Conservation (phyloP, 805 yeast genomes). For the Teunomyces funiuensis region DNA sequence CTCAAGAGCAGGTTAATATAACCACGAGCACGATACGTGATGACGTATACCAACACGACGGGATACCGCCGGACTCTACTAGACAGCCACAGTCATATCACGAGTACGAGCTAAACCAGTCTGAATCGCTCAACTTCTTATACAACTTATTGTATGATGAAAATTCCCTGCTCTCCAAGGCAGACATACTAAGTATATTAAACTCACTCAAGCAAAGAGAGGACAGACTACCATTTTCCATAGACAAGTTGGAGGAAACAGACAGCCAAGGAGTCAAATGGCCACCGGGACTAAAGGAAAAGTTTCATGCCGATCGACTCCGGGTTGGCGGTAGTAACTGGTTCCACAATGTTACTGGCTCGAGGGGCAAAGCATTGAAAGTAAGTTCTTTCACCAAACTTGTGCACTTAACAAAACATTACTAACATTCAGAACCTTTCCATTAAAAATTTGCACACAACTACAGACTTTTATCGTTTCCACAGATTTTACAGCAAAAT, state of each 20-base stretch:
- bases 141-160: constrained; percentile 41
- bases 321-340: constrained; percentile 37
- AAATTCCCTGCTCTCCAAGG: constrained; percentile 29
- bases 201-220: constrained; percentile 38
- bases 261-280: constrained; percentile 41
- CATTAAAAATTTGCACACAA: constrained; percentile 9
- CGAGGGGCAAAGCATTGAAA: constrained; percentile 31
- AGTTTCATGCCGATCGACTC: constrained; percentile 32
- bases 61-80: background rate
- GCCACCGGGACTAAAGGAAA: constrained; percentile 32
- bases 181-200: constrained; percentile 36
- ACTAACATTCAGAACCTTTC: constrained; percentile 7
- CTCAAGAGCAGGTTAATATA: constrained; percentile 12
- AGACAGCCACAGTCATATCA: constrained; percentile 5
- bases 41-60: constrained; percentile 2
- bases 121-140: constrained; percentile 41
- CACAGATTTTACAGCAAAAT: constrained; percentile 42
- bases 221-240: constrained; percentile 30
- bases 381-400: constrained; percentile 25
- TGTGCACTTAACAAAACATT: background rate
- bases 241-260: constrained; percentile 7
- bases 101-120: constrained; percentile 34
- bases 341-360: constrained; percentile 38
- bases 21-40: constrained; percentile 9
- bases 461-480: constrained; percentile 39